phyloP scores from a whole-genome alignment of 768 basidiomycete genomes.

The Tricholoma terreum region DNA sequence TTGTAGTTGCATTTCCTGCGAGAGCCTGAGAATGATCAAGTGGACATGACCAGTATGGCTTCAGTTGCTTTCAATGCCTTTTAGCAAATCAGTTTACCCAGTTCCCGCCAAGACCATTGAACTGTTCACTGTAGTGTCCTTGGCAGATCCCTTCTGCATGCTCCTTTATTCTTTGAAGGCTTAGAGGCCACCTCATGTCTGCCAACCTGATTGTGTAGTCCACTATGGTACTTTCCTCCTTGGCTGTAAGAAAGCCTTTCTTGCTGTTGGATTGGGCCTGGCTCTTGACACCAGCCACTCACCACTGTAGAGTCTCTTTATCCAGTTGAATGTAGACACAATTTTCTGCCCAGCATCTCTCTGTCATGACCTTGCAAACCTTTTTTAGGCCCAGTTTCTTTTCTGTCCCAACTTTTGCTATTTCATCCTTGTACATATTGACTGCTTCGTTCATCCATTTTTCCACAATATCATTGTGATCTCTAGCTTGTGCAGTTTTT shows the following conservation, averaged over 20 bases:
- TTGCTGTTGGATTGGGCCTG: constrained; percentile 1
- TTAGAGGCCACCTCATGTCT: not conserved
- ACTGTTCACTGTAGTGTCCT: too few relatives aligned
- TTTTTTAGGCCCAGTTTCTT: not conserved
- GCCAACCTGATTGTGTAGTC: not conserved
- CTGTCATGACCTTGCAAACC: not conserved
- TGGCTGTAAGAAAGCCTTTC: not conserved
- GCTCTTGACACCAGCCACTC: not conserved
- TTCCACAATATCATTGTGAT: not conserved
- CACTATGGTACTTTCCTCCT: not conserved
- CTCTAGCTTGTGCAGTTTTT: not conserved
- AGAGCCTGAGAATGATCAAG: too few relatives aligned
- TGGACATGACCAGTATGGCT: too few relatives aligned
- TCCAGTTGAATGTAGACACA: not conserved
- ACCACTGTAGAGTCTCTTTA: not conserved
- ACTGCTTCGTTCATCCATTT: constrained; percentile 1
- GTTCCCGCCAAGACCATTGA: too few relatives aligned
- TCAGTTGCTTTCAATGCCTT: too few relatives aligned
- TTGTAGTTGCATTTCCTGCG: too few relatives aligned
- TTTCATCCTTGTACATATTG: not conserved
- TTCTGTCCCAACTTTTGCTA: not conserved
- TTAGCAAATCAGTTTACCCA: too few relatives aligned
- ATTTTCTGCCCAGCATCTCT: not conserved
- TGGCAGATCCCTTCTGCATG: too few relatives aligned
- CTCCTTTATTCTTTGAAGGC: too few relatives aligned